Evolutionary conservation across 495 filamentous ascomycete species (phyloP).

Genomic region (Hypoxylon crocopeplum): DNA sequence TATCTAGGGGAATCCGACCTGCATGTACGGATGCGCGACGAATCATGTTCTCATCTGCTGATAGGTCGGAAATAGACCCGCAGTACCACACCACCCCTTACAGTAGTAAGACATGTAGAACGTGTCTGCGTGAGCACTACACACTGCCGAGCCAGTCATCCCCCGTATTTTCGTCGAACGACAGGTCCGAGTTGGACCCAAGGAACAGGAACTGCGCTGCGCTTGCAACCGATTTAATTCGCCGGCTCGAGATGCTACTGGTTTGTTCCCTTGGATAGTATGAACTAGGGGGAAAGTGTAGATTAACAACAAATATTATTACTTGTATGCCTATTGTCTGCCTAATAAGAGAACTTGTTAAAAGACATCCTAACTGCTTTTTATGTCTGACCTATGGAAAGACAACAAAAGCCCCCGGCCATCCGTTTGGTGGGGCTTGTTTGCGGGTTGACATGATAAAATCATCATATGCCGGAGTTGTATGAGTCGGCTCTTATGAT

Average conservation of each 20-base stretch:
- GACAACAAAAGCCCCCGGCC: no score
- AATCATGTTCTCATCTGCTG: slow-evolving; percentile 1
- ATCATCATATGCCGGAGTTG: slow-evolving; percentile 7
- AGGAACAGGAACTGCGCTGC: slow-evolving; percentile 28
- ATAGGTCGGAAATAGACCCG: slow-evolving; percentile 15
- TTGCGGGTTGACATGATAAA: neutral
- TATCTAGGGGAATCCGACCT: slow-evolving; percentile 7
- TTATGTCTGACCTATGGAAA: no score
- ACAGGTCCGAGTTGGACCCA: slow-evolving; percentile 28
- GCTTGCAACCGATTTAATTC: no score
- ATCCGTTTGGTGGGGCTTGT: slow-evolving; percentile 1
- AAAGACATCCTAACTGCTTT: no score
- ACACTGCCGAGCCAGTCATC: slow-evolving; percentile 29
- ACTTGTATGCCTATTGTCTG: no score
- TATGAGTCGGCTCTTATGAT: neutral
- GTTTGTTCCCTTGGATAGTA: no score
- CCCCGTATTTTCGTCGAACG: slow-evolving; percentile 24
- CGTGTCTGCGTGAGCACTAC: slow-evolving; percentile 35
- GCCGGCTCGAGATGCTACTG: no score
- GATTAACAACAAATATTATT: no score
- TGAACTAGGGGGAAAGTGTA: no score
- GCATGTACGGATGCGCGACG: slow-evolving; percentile 23
- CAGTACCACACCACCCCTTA: slow-evolving; percentile 1
- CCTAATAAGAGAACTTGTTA: no score
- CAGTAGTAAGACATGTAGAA: slow-evolving; percentile 25